Evolutionary conservation across 1,284 basidiomycete species (phyloP).

Genomic region (Ganoderma multipileum): DNA sequence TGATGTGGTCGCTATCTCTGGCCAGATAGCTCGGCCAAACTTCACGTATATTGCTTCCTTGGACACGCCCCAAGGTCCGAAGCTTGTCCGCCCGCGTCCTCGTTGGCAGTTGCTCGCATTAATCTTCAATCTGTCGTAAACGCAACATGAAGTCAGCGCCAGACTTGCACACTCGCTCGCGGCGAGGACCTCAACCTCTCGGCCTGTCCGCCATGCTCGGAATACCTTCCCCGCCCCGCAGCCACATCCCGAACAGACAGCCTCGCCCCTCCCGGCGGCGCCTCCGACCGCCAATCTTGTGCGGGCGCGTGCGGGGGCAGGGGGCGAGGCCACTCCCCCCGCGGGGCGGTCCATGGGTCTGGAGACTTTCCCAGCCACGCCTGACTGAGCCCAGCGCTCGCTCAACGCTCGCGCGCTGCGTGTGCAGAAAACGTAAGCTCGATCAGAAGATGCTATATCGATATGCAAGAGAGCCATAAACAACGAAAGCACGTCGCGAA

Average conservation of each 20-base stretch:
- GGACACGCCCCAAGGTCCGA: slow-evolving; percentile 15
- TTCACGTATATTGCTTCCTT: slow-evolving; percentile 12
- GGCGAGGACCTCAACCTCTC: not conserved
- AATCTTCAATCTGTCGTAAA: slow-evolving; percentile 13
- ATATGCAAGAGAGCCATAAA: slow-evolving; percentile 12
- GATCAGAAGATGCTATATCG: slow-evolving; percentile 12
- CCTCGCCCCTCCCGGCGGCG: slow-evolving; percentile 4
- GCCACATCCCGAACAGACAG: not conserved
- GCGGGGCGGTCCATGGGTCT: slow-evolving; percentile 14
- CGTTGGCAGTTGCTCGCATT: slow-evolving; percentile 15
- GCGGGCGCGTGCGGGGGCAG: not conserved
- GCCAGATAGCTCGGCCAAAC: slow-evolving; percentile 25
- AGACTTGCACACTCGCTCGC: not conserved
- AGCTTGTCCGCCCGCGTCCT: slow-evolving; percentile 16
- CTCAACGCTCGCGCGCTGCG: not conserved
- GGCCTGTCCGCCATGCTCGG: slow-evolving; percentile 5
- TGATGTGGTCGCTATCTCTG: slow-evolving; percentile 3
- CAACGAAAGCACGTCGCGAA: slow-evolving; percentile 16
- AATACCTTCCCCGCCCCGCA: not conserved
- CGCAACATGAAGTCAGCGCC: slow-evolving; percentile 3
- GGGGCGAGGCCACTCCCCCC: not conserved
- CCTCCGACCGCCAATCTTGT: not conserved
- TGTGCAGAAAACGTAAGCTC: slow-evolving; percentile 7
- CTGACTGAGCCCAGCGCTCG: slow-evolving; percentile 4
- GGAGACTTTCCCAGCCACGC: slow-evolving; percentile 18